These are phyloP conservation scores for Lasiosphaeria hispida DNA, from an alignment of 495 filamentous ascomycete species.

Conservation along the genomic window DNA sequence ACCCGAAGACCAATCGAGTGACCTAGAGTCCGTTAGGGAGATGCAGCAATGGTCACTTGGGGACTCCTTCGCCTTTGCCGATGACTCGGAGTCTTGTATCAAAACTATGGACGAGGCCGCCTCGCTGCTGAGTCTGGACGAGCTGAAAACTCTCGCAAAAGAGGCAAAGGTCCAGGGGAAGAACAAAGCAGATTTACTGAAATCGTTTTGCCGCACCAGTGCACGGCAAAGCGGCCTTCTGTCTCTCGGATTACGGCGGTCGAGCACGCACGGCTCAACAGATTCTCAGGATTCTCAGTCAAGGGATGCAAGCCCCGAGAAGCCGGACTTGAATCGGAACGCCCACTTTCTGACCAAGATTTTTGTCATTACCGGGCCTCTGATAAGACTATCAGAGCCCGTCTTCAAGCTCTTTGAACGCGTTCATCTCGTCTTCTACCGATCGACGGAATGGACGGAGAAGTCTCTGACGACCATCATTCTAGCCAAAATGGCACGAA, in stretches of 20 bases:
- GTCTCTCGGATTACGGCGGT: conserved; percentile 55
- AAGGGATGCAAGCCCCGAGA: conserved; percentile 13
- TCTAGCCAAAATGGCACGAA: conserved; percentile 78
- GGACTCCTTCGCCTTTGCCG: conserved; percentile 70
- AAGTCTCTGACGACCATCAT: conserved; percentile 96
- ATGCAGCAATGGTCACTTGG: conserved; percentile 50
- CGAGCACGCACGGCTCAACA: conserved; percentile 45
- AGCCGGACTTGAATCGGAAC: conserved; percentile 40
- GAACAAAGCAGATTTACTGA: conserved; percentile 79
- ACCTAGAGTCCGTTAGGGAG: neutral
- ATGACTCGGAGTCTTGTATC: conserved; percentile 68
- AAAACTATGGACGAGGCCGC: conserved; percentile 82
- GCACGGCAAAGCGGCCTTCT: conserved; percentile 69
- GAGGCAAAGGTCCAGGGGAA: conserved; percentile 85
- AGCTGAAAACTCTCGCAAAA: conserved; percentile 81
- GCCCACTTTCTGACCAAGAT: conserved; percentile 63
- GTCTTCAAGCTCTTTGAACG: conserved; percentile 86
- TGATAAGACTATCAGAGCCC: conserved; percentile 72
- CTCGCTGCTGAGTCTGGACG: conserved; percentile 75
- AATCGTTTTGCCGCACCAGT: conserved; percentile 67
- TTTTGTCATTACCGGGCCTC: conserved; percentile 72
- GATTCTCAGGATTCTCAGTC: conserved; percentile 18
- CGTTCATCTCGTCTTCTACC: conserved; percentile 92
- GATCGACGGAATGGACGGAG: conserved; percentile 95
- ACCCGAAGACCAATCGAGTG: conserved; percentile 1